Conservation (phyloP, 2,329 filamentous ascomycete species). For the Dothideomycetes sp. region DNA sequence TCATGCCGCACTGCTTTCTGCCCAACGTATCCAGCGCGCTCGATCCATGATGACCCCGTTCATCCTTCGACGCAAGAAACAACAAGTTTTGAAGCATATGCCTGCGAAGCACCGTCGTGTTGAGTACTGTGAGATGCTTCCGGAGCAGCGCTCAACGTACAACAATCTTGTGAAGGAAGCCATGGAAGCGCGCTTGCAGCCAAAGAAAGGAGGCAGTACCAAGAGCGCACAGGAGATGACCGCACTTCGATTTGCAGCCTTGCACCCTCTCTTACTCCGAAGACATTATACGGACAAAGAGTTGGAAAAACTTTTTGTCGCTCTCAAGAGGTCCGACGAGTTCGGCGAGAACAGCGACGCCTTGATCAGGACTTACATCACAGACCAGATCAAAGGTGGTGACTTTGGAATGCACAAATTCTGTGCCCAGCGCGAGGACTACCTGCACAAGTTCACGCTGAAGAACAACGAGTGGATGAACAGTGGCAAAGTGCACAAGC, state of each 20-base stretch:
- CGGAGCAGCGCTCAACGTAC: conserved; percentile 65
- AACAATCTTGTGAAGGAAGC: conserved; percentile 56
- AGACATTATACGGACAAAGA: conserved; percentile 67
- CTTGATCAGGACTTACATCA: conserved; percentile 52
- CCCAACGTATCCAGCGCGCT: conserved; percentile 75
- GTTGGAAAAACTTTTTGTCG: conserved; percentile 58
- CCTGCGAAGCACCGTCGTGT: conserved; percentile 71
- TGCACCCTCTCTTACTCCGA: conserved; percentile 82
- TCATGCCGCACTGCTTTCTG: conserved; percentile 74
- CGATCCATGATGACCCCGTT: conserved; percentile 92
- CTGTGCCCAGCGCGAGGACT: conserved; percentile 44
- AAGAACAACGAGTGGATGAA: conserved; percentile 57
- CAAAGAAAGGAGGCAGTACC: conserved; percentile 6
- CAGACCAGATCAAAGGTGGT: conserved; percentile 68
- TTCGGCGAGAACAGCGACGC: conserved; percentile 26
- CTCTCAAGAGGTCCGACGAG: conserved; percentile 22
- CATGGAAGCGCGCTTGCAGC: conserved; percentile 33
- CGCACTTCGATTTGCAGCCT: conserved; percentile 82
- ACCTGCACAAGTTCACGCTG: conserved; percentile 48
- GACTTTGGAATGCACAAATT: conserved; percentile 55
- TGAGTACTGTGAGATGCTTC: conserved; percentile 70
- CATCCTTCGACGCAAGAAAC: conserved; percentile 86
- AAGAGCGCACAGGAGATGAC: conserved; percentile 49
- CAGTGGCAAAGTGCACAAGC: conserved; percentile 75
- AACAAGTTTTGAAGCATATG: conserved; percentile 75